phyloP scores from a whole-genome alignment of 257 asterid genomes.

The Scutellaria barbata region DNA sequence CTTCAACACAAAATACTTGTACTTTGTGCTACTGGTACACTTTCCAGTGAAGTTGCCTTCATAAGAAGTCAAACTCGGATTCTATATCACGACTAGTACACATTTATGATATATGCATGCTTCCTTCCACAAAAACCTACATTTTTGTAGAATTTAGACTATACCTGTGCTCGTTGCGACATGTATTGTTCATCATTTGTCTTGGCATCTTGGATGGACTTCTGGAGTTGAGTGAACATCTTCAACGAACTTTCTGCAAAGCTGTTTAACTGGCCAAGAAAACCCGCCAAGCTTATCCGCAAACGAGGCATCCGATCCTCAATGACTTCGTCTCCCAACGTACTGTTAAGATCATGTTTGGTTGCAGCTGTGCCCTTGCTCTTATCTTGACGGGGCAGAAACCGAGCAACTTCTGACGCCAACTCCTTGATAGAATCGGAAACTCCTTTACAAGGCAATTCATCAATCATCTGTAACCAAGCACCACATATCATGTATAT shows the following conservation, averaged over 20 bases:
- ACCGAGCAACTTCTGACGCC: conserved; percentile 67
- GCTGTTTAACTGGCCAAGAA: conserved; percentile 68
- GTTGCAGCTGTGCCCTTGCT: conserved; percentile 27
- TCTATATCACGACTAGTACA: too few relatives aligned
- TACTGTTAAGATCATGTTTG: conserved; percentile 24
- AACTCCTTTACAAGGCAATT: conserved; percentile 66
- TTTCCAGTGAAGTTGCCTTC: too few relatives aligned
- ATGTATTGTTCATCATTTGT: conserved; percentile 49
- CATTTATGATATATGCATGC: too few relatives aligned
- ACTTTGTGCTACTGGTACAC: too few relatives aligned
- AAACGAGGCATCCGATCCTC: conserved; percentile 59
- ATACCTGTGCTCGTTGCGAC: conserved; percentile 27
- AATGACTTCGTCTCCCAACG: conserved; percentile 46
- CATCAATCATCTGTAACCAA: conserved; percentile 70
- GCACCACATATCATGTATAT: conserved; percentile 74
- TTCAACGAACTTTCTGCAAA: conserved; percentile 68
- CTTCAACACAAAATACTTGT: too few relatives aligned
- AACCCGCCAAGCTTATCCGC: conserved; percentile 60
- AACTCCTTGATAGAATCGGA: conserved; percentile 71
- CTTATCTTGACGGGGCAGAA: conserved; percentile 84
- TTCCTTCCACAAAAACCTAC: too few relatives aligned
- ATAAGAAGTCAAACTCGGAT: too few relatives aligned
- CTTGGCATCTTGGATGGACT: conserved; percentile 61
- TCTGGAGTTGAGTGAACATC: conserved; percentile 67
- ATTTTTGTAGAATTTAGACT: too few relatives aligned